Evolutionary conservation across 345 rosid species (phyloP).

Genomic region (Chamaenerion angustifolium): DNA sequence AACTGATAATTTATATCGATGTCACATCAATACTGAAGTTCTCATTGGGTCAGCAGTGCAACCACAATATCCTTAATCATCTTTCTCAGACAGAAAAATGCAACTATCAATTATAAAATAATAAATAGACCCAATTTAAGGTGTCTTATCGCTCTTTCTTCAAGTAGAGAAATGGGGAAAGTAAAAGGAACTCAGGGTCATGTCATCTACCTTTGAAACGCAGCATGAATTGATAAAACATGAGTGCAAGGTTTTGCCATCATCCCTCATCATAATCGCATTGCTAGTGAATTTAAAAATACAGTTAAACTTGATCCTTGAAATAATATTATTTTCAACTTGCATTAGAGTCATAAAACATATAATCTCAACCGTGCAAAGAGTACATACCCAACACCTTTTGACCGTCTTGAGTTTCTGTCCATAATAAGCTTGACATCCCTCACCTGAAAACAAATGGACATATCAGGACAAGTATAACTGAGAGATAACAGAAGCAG

Average conservation of each 20-base stretch:
- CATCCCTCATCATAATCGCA: constrained; percentile 97
- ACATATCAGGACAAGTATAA: background rate
- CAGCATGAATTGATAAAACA: constrained; percentile 95
- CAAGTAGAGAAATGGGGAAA: constrained; percentile 24
- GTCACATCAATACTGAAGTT: no score
- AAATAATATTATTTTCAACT: constrained; percentile 39
- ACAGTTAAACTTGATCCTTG: constrained; percentile 75
- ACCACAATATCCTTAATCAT: no score
- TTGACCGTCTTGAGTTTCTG: constrained; percentile 86
- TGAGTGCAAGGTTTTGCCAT: constrained; percentile 84
- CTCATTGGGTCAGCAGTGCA: no score
- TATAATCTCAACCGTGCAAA: constrained; percentile 4
- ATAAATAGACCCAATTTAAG: constrained; percentile 7
- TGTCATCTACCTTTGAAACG: constrained; percentile 85
- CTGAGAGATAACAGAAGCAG: background rate
- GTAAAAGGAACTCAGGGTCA: constrained; percentile 39
- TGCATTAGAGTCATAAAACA: constrained; percentile 22
- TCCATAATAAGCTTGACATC: constrained; percentile 98
- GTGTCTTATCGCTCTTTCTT: constrained; percentile 17
- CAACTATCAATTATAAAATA: background rate
- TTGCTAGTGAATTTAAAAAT: constrained; percentile 93
- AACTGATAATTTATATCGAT: no score
- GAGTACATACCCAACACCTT: constrained; percentile 90
- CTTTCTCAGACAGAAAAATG: background rate
- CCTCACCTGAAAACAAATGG: constrained; percentile 56